phyloP scores from a whole-genome alignment of 2,329 filamentous ascomycete species.

The Blumeriella jaapii region DNA sequence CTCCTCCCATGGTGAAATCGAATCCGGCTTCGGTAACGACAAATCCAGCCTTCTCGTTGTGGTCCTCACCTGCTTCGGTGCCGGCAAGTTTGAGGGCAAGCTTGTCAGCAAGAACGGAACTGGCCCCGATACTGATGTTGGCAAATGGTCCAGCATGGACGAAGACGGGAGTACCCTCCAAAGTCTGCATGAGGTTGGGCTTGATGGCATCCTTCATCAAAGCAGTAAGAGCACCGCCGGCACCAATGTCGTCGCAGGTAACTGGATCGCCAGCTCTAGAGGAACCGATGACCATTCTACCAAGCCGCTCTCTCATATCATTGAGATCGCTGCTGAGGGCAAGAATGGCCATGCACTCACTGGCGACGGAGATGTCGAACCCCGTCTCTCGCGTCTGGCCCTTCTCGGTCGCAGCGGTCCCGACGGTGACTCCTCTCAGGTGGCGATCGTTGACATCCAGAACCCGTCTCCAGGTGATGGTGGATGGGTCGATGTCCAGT shows the following conservation, averaged over 20 bases:
- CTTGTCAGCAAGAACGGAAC: conserved; percentile 88
- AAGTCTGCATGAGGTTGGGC: conserved; percentile 95
- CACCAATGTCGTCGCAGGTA: conserved; percentile 91
- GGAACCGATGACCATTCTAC: conserved; percentile 89
- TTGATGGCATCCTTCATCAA: conserved; percentile 98
- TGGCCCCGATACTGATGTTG: conserved; percentile 96
- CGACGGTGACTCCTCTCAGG: conserved; percentile 78
- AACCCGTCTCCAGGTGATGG: conserved; percentile 94
- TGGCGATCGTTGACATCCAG: conserved; percentile 96
- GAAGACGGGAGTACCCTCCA: conserved; percentile 94
- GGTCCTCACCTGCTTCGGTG: conserved; percentile 83
- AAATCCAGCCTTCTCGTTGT: conserved; percentile 73
- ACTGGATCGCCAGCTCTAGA: conserved; percentile 79
- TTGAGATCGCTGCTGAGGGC: conserved; percentile 78
- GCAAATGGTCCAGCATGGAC: conserved; percentile 96
- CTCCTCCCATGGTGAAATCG: conserved; percentile 98
- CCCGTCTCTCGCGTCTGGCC: conserved; percentile 79
- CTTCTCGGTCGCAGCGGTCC: conserved; percentile 81
- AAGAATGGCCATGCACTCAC: conserved; percentile 96
- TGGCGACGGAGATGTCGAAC: conserved; percentile 96
- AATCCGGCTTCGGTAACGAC: conserved; percentile 96
- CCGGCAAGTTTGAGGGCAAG: conserved; percentile 92
- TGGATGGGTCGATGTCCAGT: conserved; percentile 90
- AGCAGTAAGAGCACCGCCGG: conserved; percentile 81
- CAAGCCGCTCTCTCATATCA: conserved; percentile 88